Percentiles rank a stretch among this genome's conserved stretches.
phyloP scores from a whole-genome alignment of 495 filamentous ascomycete species.

The Hypoxylon fragiforme region DNA sequence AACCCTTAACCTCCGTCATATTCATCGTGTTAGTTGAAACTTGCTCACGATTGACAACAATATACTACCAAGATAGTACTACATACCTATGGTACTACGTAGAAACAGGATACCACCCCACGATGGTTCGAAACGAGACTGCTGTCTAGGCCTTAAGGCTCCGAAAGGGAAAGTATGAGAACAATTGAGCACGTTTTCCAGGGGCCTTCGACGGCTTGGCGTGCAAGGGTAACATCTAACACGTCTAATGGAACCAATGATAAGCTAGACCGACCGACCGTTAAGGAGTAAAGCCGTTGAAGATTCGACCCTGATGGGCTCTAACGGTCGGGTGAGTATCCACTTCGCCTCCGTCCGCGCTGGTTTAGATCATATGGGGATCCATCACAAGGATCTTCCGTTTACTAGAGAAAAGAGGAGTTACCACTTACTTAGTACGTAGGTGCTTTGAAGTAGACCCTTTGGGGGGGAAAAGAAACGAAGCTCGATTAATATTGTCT shows the following conservation, averaged over 20 bases:
- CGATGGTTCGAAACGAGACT: slow-evolving; percentile 20
- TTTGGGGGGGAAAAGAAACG: too few relatives aligned
- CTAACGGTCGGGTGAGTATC: slow-evolving; percentile 14
- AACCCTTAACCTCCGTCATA: slow-evolving; percentile 5
- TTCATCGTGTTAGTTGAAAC: slow-evolving; percentile 15
- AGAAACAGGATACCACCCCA: slow-evolving; percentile 13
- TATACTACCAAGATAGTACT: too few relatives aligned
- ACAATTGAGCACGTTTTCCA: slow-evolving; percentile 40
- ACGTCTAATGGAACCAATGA: slow-evolving; percentile 17
- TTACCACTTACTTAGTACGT: too few relatives aligned
- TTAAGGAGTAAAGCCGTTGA: slow-evolving; percentile 21
- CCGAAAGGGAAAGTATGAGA: slow-evolving; percentile 32
- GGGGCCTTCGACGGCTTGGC: slow-evolving; percentile 20
- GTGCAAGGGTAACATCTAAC: slow-evolving; percentile 13
- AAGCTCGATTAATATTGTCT: too few relatives aligned
- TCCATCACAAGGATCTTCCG: slow-evolving; percentile 3
- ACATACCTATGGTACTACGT: too few relatives aligned
- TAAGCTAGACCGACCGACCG: slow-evolving; percentile 5
- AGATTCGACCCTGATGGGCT: slow-evolving; percentile 20
- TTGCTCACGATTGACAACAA: slow-evolving; percentile 11
- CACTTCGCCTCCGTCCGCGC: slow-evolving; percentile 21
- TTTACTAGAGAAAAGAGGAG: neutral
- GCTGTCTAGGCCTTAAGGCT: slow-evolving; percentile 16
- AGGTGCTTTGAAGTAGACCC: too few relatives aligned
- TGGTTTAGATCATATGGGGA: slow-evolving; percentile 11